These are phyloP conservation scores for Dalbergia oliveri DNA, from an alignment of 306 rosid genomes.

Conservation along the genomic window DNA sequence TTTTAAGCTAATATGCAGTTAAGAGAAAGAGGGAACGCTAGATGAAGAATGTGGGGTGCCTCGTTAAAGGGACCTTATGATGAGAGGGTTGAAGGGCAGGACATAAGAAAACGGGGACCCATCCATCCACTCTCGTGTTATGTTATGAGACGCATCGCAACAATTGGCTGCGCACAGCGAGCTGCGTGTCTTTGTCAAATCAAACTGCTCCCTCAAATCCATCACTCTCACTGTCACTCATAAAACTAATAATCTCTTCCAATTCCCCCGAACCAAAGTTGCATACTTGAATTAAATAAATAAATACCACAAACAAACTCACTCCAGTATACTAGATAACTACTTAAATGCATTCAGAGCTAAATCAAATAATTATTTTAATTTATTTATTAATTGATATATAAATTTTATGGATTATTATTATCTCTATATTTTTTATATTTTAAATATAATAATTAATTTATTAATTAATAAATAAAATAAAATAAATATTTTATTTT, in stretches of 20 bases:
- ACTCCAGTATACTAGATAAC: background rate
- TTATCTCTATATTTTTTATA: too few relatives aligned
- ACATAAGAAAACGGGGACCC: conserved; percentile 34
- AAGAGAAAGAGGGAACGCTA: background rate
- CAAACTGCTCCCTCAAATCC: conserved; percentile 18
- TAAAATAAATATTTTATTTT: too few relatives aligned
- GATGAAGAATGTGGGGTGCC: background rate
- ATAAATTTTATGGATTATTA: too few relatives aligned
- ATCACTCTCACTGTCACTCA: background rate
- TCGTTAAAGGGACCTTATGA: conserved; percentile 44
- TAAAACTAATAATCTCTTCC: background rate
- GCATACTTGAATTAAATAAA: background rate
- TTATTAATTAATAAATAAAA: too few relatives aligned
- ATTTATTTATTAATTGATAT: too few relatives aligned
- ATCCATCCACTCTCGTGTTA: background rate
- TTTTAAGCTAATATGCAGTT: too few relatives aligned
- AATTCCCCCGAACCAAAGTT: background rate
- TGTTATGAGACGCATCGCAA: conserved; percentile 10
- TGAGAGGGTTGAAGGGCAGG: conserved; percentile 24
- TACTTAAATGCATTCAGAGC: too few relatives aligned
- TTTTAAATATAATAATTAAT: too few relatives aligned
- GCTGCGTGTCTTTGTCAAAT: conserved; percentile 36
- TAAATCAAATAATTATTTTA: too few relatives aligned
- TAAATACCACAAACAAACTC: background rate
- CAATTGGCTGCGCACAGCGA: conserved; percentile 46